These are phyloP conservation scores for Coniochaeta sp. DNA, from an alignment of 2,329 filamentous ascomycete genomes.

Conservation along the genomic window DNA sequence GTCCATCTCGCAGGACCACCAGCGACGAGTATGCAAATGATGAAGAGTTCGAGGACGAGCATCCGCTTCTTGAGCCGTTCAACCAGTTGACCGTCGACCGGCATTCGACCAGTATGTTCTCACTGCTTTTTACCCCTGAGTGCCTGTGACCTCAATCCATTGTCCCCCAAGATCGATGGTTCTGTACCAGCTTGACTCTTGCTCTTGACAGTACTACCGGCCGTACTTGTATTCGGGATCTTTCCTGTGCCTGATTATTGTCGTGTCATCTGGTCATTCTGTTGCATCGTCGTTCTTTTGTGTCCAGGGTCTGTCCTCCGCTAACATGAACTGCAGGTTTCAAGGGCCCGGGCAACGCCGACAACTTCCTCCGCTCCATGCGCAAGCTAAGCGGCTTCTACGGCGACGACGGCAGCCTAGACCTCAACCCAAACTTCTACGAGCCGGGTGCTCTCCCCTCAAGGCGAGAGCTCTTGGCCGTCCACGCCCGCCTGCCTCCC, in stretches of 20 bases:
- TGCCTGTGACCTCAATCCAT: neutral
- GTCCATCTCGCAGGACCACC: neutral
- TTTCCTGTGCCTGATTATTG: neutral
- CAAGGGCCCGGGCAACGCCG: slow-evolving; percentile 28
- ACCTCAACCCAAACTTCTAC: slow-evolving; percentile 23
- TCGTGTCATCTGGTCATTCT: neutral
- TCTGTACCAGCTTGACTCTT: neutral
- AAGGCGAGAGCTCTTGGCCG: slow-evolving; percentile 13
- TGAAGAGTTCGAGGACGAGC: slow-evolving; percentile 22
- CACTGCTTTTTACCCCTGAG: neutral
- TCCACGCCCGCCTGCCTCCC: slow-evolving; percentile 35
- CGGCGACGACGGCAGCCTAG: slow-evolving; percentile 22
- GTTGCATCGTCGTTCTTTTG: neutral
- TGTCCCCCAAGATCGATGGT: too few species aligned
- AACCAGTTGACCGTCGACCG: slow-evolving; percentile 24
- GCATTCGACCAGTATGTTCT: slow-evolving; percentile 18
- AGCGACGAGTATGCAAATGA: slow-evolving; percentile 5
- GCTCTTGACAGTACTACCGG: too few species aligned
- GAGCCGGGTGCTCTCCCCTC: slow-evolving; percentile 25
- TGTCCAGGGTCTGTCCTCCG: too few species aligned
- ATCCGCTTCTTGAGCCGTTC: slow-evolving; percentile 24
- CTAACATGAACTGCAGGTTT: slow-evolving; percentile 11
- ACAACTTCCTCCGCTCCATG: slow-evolving; percentile 28
- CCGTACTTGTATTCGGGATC: neutral
- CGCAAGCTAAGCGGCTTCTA: slow-evolving; percentile 24